These are phyloP conservation scores for Uncinocarpus reesii DNA, from an alignment of 2,329 filamentous ascomycete genomes.

Conservation along the genomic window DNA sequence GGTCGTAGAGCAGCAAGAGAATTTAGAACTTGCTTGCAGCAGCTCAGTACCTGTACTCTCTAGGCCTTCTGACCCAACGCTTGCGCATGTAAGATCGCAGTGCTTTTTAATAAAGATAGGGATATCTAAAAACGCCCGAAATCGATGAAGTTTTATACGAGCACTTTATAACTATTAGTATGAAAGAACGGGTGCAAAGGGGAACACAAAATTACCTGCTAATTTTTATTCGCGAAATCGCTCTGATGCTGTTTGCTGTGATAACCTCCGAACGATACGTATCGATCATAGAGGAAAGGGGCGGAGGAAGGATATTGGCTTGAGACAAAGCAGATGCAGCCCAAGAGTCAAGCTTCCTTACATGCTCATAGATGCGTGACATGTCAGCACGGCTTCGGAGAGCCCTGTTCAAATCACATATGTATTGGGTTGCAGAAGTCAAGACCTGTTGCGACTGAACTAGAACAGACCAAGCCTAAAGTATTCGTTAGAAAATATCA, in stretches of 20 bases:
- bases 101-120: slow-evolving; percentile 39
- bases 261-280: slow-evolving; percentile 27
- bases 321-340: slow-evolving; percentile 29
- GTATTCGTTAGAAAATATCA: slow-evolving; percentile 16
- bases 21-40: slow-evolving; percentile 21
- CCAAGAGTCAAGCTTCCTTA: slow-evolving; percentile 36
- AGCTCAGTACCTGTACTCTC: slow-evolving; percentile 9
- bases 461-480: slow-evolving; percentile 35
- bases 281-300: slow-evolving; percentile 20
- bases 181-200: too few relatives aligned
- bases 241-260: slow-evolving; percentile 32
- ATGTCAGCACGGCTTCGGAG: slow-evolving; percentile 29
- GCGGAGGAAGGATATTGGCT: slow-evolving; percentile 23
- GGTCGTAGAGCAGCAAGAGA: slow-evolving; percentile 28
- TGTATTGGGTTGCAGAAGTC: slow-evolving; percentile 34
- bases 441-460: slow-evolving; percentile 37
- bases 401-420: slow-evolving; percentile 33
- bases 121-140: slow-evolving; percentile 38
- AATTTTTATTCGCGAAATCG: slow-evolving; percentile 37
- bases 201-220: slow-evolving; percentile 27
- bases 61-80: slow-evolving; percentile 12
- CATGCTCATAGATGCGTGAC: slow-evolving; percentile 32
- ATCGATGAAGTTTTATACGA: slow-evolving; percentile 39
- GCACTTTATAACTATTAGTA: slow-evolving; percentile 31
- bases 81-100: slow-evolving; percentile 30